Evolutionary conservation across 345 rosid species (phyloP).

Genomic region (Trapa bicornis): DNA sequence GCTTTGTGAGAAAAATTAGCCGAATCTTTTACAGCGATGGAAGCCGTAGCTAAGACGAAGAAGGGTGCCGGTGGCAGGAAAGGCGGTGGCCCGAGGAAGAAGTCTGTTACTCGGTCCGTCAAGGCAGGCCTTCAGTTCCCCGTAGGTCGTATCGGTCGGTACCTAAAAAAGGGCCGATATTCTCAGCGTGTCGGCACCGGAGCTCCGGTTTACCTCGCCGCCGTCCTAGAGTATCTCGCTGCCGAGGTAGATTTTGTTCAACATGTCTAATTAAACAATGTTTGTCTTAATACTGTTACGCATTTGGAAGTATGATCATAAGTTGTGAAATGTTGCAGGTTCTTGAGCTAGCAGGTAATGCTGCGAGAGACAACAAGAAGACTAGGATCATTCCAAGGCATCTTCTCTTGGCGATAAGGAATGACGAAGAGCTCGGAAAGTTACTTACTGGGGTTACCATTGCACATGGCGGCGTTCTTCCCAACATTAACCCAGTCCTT

Average conservation of each 20-base stretch:
- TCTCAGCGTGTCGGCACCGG: conserved; percentile 58
- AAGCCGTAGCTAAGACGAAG: conserved; percentile 36
- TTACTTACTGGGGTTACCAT: conserved; percentile 57
- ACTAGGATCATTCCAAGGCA: conserved; percentile 60
- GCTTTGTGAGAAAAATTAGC: not conserved
- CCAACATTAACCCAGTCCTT: conserved; percentile 59
- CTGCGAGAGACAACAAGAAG: conserved; percentile 69
- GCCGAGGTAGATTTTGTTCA: conserved; percentile 38
- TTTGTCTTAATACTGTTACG: too few relatives aligned
- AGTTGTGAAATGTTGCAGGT: conserved; percentile 21
- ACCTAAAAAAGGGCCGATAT: conserved; percentile 63
- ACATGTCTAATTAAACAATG: too few relatives aligned
- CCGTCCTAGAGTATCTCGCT: conserved; percentile 76
- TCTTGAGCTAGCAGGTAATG: conserved; percentile 63
- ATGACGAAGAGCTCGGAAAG: conserved; percentile 62
- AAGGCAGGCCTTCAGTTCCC: conserved; percentile 74
- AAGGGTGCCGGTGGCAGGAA: conserved; percentile 63
- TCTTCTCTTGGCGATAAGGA: conserved; percentile 52
- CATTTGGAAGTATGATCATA: too few relatives aligned
- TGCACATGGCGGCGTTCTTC: conserved; percentile 64
- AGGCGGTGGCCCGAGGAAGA: conserved; percentile 68
- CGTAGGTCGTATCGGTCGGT: conserved; percentile 71
- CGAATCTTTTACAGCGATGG: conserved; percentile 22
- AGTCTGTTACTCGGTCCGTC: conserved; percentile 60
- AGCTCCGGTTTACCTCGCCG: conserved; percentile 73